Base-by-base conservation (phyloP, 2,329 filamentous ascomycete species). In the Colletotrichum agaves region DNA sequence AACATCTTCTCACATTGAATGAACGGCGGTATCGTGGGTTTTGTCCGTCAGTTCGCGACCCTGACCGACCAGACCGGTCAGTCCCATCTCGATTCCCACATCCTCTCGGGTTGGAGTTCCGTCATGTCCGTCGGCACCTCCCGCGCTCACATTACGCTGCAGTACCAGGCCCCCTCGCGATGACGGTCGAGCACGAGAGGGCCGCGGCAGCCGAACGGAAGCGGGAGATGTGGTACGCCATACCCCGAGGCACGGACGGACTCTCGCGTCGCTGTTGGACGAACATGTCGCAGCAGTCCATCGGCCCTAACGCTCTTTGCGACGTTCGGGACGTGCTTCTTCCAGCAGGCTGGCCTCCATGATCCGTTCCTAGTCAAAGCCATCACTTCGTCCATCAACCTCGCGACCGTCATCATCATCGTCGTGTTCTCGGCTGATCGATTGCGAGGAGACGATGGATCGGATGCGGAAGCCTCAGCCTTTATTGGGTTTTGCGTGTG, bases 121-220 rank as follows among this genome's bases (percentile, higher is more conserved):
- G 78, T 80, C 41, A 77, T 78, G 70, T 78, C 76, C 2, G 74
- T 78, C 4, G 82, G 82, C 0, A 75, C 77, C 6, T 77, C 83
- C 27, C 79, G 79, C 35, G 80, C 78, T 3, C 78, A 78, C 7
- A 73, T 83, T 0, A 80, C 80, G 0, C 73, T 84, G 2, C 75
- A 82, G 23, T 72, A 75, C 23, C 31, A 37, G 0, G 70, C 73
- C 15, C 66, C n/a, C n/a, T 75, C 12, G 21, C 73, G 2, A 44
- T 55, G 12, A 60, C 60, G 0, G 62, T 77, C 19, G 68, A 73
- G 3, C 71, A 76, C 17, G 75, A 78, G 58, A 68, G 57, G 3
- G 67, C 69, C 0, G 59, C 73, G 2, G 75, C 75, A 0, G 63
- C 64, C 1, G 71, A 72, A 17, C 73, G 73, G 21, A 17, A 67